A percentile compares a stretch with the other conserved stretches of the same genome.
Conservation (phyloP, 495 filamentous ascomycete species). For the Aspergillus biplanus region DNA sequence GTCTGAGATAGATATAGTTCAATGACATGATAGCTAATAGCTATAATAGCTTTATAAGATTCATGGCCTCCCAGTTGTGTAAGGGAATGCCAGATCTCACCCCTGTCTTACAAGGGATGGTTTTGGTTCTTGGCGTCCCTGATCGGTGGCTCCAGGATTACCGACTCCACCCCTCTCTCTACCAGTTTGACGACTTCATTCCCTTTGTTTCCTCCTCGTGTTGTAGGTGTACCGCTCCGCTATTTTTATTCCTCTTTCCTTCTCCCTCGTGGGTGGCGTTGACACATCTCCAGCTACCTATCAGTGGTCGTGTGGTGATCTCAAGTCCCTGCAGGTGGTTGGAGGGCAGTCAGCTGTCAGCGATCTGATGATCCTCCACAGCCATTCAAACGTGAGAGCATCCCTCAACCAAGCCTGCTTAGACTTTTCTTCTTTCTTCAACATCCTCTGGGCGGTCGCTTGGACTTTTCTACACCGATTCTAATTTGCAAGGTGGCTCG, state of each 20-base stretch:
- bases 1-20: slow-evolving; percentile 11
- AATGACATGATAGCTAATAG: neutral
- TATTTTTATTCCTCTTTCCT: slow-evolving; percentile 12
- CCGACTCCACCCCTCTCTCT: too few species aligned
- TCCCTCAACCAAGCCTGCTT: slow-evolving; percentile 10
- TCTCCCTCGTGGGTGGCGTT: slow-evolving; percentile 10
- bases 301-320: slow-evolving; percentile 19
- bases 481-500: neutral
- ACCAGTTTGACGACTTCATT: neutral
- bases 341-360: slow-evolving; percentile 19
- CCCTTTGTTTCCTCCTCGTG: slow-evolving; percentile 3
- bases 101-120: too few species aligned
- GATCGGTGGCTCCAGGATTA: too few species aligned
- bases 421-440: slow-evolving; percentile 5
- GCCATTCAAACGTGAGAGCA: slow-evolving; percentile 12
- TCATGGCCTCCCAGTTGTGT: neutral
- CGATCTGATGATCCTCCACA: slow-evolving; percentile 16
- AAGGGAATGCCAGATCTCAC: too few species aligned
- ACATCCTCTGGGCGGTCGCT: neutral
- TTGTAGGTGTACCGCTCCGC: slow-evolving; percentile 1
- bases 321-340: slow-evolving; percentile 17
- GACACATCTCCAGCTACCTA: slow-evolving; percentile 1
- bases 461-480: neutral
- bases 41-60: slow-evolving; percentile 11
- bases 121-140: too few species aligned